Base-by-base conservation (phyloP, 2,329 filamentous ascomycete species). In the Zymoseptoria passerinii region DNA sequence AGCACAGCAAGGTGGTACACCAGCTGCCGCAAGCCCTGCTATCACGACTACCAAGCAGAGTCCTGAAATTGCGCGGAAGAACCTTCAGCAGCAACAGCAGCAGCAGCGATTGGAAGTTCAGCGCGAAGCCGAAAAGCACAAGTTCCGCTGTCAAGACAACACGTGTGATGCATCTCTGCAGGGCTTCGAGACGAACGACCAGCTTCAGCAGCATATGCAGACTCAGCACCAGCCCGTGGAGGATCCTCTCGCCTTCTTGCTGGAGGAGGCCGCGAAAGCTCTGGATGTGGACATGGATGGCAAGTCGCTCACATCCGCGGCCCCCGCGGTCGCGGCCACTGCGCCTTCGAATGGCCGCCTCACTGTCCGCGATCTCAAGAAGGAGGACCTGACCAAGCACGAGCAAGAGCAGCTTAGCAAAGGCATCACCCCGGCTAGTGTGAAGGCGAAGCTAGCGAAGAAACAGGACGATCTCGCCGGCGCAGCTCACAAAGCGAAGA, bases 171-270 rank as follows among this genome's bases (percentile, higher is more conserved):
- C 77, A 65, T 76, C 79, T 57, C 71, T 78, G 55, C 77, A 77
- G 58, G 82, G 82, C 3, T 85, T 85, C 59, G 71, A 77, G 5
- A 80, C 77, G 1, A 62, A 66, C 48, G 63, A 61, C 27, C 64
- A 64, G 54, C 71, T 86, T 56, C 78, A 82, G 35, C 77, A 77
- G 48, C 83, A 86, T 63, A 68, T 78, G 27, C 77, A 77, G 53
- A 77, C 81, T 20, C 74, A 71, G 18, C 83, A 86, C 68, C 77
- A 78, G 62, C 72, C 73, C 53, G 76, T 84, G 44, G 79, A 77
- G 4, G 76, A 86, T 67, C 78, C 81, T 29, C 71, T 84, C 28
- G 74, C 78, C n/a, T 86, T 79, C 67, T 77, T 80, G 27, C 64
- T 85, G 6, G 78, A 81, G 6, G 79, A 77, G 49, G 75, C 82